A percentile compares a stretch with the other conserved stretches of the same genome.
These are phyloP conservation scores for Aquilaria malaccensis DNA, from an alignment of 345 rosid genomes.

Conservation along the genomic window DNA sequence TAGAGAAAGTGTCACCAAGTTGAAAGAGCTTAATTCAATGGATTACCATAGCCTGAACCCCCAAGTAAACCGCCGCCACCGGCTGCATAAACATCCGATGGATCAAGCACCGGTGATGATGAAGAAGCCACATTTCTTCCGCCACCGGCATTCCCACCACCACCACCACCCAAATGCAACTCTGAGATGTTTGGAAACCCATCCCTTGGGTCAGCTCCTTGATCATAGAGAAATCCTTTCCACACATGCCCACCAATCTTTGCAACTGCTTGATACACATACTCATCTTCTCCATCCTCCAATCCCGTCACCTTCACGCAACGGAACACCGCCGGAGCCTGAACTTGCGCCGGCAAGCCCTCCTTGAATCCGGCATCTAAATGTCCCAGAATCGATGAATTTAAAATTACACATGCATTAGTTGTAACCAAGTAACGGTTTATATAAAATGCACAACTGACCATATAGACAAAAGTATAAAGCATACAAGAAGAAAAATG, in stretches of 20 bases:
- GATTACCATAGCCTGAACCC: constrained; percentile 62
- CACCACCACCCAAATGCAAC: constrained; percentile 62
- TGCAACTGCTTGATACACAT: constrained; percentile 85
- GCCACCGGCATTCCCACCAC: constrained; percentile 21
- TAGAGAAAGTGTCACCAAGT: neutral
- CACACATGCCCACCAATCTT: constrained; percentile 89
- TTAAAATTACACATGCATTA: neutral
- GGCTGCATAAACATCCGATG: constrained; percentile 55
- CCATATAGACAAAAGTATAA: neutral
- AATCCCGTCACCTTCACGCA: constrained; percentile 91
- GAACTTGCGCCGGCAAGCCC: constrained; percentile 69
- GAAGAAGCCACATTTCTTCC: constrained; percentile 47
- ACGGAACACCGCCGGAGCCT: constrained; percentile 86
- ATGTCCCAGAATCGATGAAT: constrained; percentile 6
- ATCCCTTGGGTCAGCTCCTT: constrained; percentile 67
- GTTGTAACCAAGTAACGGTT: too few relatives aligned
- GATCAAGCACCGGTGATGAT: constrained; percentile 50
- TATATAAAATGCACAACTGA: too few relatives aligned
- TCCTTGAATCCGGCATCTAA: constrained; percentile 57
- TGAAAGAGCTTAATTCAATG: constrained; percentile 32
- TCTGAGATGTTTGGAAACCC: constrained; percentile 77
- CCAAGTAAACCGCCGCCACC: constrained; percentile 54
- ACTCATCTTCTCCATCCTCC: constrained; percentile 90
- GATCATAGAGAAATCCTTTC: constrained; percentile 87
- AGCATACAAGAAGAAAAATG: neutral